These are phyloP conservation scores for Cystobasidium pallidum DNA, from an alignment of 1,284 basidiomycete species.

Conservation along the genomic window DNA sequence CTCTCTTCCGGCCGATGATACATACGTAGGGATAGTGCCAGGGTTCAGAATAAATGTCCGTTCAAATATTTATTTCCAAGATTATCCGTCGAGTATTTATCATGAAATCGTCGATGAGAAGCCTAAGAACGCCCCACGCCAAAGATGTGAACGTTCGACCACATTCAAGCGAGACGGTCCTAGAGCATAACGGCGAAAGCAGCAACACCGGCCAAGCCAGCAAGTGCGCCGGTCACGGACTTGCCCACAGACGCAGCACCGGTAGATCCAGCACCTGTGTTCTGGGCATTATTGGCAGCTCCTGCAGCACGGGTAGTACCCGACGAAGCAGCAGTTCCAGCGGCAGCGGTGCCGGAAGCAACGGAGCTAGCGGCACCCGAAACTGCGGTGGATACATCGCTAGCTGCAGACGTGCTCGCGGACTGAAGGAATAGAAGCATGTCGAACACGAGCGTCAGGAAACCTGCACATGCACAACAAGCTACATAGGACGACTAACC, in stretches of 20 bases:
- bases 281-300: constrained; percentile 50
- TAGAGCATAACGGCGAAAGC: constrained; percentile 13
- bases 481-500: neutral
- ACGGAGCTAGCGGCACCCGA: constrained; percentile 23
- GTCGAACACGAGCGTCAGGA: neutral
- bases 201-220: constrained; percentile 20
- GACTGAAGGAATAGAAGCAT: neutral
- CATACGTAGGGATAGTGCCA: too few species aligned
- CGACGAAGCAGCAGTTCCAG: constrained; percentile 9
- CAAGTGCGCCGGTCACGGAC: constrained; percentile 3
- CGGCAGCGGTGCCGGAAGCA: neutral
- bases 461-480: neutral
- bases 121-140: too few species aligned
- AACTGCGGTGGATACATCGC: constrained; percentile 42
- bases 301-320: constrained; percentile 23
- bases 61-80: neutral
- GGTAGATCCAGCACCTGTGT: neutral
- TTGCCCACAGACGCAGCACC: constrained; percentile 11
- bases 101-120: too few species aligned
- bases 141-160: too few species aligned
- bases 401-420: constrained; percentile 32
- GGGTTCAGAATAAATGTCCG: neutral
- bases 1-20: too few species aligned
- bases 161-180: neutral
- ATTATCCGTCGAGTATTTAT: too few species aligned